phyloP scores from a whole-genome alignment of 257 asterid species.

The Solanum pinnatisectum region DNA sequence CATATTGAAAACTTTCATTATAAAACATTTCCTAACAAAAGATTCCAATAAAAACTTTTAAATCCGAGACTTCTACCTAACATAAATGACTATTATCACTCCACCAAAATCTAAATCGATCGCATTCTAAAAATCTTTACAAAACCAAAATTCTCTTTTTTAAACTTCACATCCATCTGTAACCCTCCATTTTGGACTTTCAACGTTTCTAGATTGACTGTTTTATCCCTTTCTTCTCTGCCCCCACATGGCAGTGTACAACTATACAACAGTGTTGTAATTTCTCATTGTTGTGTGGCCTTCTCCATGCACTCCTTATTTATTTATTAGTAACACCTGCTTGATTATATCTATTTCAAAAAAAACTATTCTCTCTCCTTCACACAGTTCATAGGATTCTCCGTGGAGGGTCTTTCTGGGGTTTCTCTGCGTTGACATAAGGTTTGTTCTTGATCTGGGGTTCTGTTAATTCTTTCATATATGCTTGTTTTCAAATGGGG shows the following conservation, averaged over 20 bases:
- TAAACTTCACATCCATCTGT: not conserved
- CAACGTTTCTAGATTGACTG: not conserved
- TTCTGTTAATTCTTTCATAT: not conserved
- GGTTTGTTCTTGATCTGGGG: slow-evolving; percentile 1
- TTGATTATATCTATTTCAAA: not conserved
- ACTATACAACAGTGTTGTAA: not conserved
- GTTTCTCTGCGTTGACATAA: not conserved
- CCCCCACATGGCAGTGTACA: not conserved
- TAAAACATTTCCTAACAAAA: fast-evolving
- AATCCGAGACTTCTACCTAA: fast-evolving
- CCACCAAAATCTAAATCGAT: no score
- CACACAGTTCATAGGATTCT: not conserved
- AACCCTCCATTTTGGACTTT: not conserved
- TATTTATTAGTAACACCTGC: not conserved
- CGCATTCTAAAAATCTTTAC: not conserved
- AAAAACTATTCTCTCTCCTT: not conserved
- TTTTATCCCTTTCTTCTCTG: not conserved
- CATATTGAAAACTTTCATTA: fast-evolving
- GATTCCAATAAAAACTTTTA: fast-evolving
- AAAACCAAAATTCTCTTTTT: not conserved
- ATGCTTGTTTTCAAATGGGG: not conserved
- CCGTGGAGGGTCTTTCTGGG: not conserved
- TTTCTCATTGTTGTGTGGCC: not conserved
- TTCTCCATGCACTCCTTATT: not conserved
- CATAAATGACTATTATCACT: no score